These are phyloP conservation scores for Kluyveromyces marxianus DNA, from an alignment of 1,139 yeast genomes.

Conservation along the genomic window DNA sequence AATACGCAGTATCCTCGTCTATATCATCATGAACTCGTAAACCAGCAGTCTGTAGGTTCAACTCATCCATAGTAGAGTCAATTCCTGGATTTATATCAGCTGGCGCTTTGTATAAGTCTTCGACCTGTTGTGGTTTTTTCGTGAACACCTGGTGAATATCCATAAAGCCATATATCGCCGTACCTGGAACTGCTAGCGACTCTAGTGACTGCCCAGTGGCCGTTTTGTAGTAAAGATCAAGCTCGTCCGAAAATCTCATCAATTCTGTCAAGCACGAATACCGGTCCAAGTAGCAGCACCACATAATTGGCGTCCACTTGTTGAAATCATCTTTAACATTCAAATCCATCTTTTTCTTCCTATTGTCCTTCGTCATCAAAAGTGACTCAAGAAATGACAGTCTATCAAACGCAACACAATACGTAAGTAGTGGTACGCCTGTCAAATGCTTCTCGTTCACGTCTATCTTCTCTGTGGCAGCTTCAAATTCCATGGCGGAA, in stretches of 20 bases:
- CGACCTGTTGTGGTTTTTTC: conserved; percentile 9
- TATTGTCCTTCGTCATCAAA: conserved; percentile 9
- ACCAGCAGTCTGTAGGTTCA: conserved; percentile 46
- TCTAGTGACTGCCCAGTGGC: conserved; percentile 33
- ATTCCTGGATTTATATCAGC: conserved; percentile 28
- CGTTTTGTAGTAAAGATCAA: conserved; percentile 28
- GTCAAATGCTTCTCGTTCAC: conserved; percentile 19
- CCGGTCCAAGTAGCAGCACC: conserved; percentile 38
- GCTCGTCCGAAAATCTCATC: conserved; percentile 36
- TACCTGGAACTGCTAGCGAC: conserved; percentile 34
- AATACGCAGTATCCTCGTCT: conserved; percentile 19
- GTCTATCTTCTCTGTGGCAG: conserved; percentile 11
- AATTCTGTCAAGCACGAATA: conserved; percentile 32
- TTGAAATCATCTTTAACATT: conserved; percentile 34
- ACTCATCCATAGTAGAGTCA: conserved; percentile 34
- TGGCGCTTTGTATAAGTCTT: conserved; percentile 22
- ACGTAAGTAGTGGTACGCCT: conserved; percentile 24
- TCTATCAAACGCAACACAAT: conserved; percentile 22
- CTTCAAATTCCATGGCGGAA: conserved; percentile 17
- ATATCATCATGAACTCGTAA: conserved; percentile 16
- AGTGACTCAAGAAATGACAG: conserved; percentile 36
- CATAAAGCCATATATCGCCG: conserved; percentile 33
- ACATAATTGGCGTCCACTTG: conserved; percentile 43
- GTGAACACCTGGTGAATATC: conserved; percentile 32
- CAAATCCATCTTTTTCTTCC: conserved; percentile 25